Conservation (phyloP, 116 monocot genomes). For the Zostera marina region DNA sequence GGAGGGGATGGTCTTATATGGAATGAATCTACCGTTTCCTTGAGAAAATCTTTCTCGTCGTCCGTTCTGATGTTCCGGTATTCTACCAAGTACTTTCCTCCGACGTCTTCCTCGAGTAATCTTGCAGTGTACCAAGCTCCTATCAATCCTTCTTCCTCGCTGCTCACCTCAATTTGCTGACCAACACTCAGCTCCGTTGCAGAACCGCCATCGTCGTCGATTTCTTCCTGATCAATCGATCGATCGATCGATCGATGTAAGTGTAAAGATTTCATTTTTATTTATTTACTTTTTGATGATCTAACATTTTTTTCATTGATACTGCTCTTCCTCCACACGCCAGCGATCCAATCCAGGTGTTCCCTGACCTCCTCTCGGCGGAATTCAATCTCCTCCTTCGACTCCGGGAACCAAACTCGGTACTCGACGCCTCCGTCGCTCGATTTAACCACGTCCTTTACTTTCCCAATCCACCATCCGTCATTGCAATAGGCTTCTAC, state of each 20-base stretch:
- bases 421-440: conserved; percentile 2
- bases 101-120: conserved; percentile 19
- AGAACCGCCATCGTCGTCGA: no score
- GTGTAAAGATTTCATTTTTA: no score
- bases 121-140: conserved; percentile 61
- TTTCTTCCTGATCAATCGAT: no score
- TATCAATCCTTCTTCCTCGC: conserved; percentile 56
- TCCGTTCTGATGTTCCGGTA: conserved; percentile 44
- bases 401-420: conserved; percentile 20
- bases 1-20: conserved; percentile 58
- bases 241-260: no score
- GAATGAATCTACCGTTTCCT: conserved; percentile 32
- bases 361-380: conserved; percentile 16
- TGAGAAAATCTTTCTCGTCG: conserved; percentile 31
- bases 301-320: no score
- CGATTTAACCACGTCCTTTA: conserved; percentile 2
- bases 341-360: conserved; percentile 44
- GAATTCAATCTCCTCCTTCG: conserved; percentile 30
- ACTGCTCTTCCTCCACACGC: conserved; percentile 27
- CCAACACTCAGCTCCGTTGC: conserved; percentile 19
- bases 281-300: no score
- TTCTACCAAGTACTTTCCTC: conserved; percentile 35
- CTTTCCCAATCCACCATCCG: conserved; percentile 54
- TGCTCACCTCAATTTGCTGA: conserved; percentile 49
- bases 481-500: conserved; percentile 54